phyloP scores from a whole-genome alignment of 805 yeast genomes.

The Metschnikowia shivogae region DNA sequence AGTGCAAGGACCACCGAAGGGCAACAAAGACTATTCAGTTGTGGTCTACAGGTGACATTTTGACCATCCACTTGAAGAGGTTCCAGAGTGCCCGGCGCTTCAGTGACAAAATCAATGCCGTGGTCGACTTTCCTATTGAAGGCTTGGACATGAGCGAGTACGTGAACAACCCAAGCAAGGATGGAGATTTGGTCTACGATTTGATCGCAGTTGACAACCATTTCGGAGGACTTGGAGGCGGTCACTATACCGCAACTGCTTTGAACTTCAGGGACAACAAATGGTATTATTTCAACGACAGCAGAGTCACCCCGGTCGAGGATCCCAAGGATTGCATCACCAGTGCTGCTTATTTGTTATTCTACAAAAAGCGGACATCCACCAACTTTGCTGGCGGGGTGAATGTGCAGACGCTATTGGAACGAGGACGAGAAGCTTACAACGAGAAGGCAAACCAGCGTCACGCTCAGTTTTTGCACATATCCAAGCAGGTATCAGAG shows the following conservation, averaged over 20 bases:
- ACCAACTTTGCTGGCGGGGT: slow-evolving; percentile 14
- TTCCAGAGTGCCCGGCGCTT: slow-evolving; percentile 80
- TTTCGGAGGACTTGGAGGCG: slow-evolving; percentile 94
- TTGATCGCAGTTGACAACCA: slow-evolving; percentile 92
- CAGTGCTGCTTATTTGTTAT: slow-evolving; percentile 82
- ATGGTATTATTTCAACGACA: slow-evolving; percentile 92
- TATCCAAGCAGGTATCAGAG: slow-evolving; percentile 13
- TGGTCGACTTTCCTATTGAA: slow-evolving; percentile 82
- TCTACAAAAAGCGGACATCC: slow-evolving; percentile 61
- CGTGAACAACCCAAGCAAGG: slow-evolving; percentile 34
- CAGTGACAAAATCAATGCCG: slow-evolving; percentile 83
- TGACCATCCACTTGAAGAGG: slow-evolving; percentile 85
- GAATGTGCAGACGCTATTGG: slow-evolving; percentile 23
- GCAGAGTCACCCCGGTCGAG: slow-evolving; percentile 57
- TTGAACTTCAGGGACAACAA: slow-evolving; percentile 68
- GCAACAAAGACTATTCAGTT: slow-evolving; percentile 88
- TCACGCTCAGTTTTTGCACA: slow-evolving; percentile 20
- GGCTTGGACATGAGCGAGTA: slow-evolving; percentile 70
- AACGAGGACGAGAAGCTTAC: slow-evolving; percentile 45
- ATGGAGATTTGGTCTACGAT: slow-evolving; percentile 56
- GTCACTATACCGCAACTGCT: slow-evolving; percentile 91
- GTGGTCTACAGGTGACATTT: slow-evolving; percentile 91
- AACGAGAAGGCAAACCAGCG: slow-evolving; percentile 40
- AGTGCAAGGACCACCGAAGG: slow-evolving; percentile 81
- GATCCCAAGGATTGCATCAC: slow-evolving; percentile 59